A percentile compares a stretch with the other conserved stretches of the same genome.
Conservation (phyloP, 352 stramenopile genomes). For the Peronosclerospora sorghi region DNA sequence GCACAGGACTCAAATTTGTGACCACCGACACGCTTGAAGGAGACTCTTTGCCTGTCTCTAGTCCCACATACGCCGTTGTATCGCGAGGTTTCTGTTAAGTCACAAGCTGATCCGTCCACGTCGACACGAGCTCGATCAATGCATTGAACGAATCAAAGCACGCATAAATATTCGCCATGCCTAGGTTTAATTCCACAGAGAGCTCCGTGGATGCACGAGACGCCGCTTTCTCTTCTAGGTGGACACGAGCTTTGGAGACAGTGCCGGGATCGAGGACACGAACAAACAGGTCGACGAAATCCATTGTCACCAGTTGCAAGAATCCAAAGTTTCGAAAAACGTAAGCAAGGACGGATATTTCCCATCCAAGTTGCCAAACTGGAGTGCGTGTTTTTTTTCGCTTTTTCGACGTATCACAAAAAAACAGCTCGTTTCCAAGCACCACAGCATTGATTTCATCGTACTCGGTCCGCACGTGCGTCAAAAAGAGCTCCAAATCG, state of each 20-base stretch:
- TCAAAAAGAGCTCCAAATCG: slow-evolving; percentile 67
- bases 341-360: slow-evolving; percentile 65
- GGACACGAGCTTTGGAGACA: slow-evolving; percentile 7
- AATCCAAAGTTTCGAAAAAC: slow-evolving; percentile 77
- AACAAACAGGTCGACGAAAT: slow-evolving; percentile 78
- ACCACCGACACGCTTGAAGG: slow-evolving; percentile 57
- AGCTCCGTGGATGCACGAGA: slow-evolving; percentile 58
- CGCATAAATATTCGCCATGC: slow-evolving; percentile 80
- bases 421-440: slow-evolving; percentile 57
- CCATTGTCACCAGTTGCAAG: slow-evolving; percentile 75
- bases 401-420: slow-evolving; percentile 7
- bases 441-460: slow-evolving; percentile 61
- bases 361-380: slow-evolving; percentile 24
- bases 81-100: slow-evolving; percentile 52
- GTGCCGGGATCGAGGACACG: slow-evolving; percentile 44
- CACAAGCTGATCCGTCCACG: slow-evolving; percentile 60
- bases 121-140: slow-evolving; percentile 57
- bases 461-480: slow-evolving; percentile 44
- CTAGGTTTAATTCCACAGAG: slow-evolving; percentile 71
- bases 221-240: slow-evolving; percentile 24
- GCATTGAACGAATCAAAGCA: slow-evolving; percentile 87
- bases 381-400: slow-evolving; percentile 34
- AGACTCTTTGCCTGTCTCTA: slow-evolving; percentile 43
- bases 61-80: slow-evolving; percentile 65
- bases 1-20: slow-evolving; percentile 48